Evolutionary conservation across 208 protist species (phyloP), one percentile per base, ranked within the genome.

Genomic region (Leishmania turanica): DNA sequence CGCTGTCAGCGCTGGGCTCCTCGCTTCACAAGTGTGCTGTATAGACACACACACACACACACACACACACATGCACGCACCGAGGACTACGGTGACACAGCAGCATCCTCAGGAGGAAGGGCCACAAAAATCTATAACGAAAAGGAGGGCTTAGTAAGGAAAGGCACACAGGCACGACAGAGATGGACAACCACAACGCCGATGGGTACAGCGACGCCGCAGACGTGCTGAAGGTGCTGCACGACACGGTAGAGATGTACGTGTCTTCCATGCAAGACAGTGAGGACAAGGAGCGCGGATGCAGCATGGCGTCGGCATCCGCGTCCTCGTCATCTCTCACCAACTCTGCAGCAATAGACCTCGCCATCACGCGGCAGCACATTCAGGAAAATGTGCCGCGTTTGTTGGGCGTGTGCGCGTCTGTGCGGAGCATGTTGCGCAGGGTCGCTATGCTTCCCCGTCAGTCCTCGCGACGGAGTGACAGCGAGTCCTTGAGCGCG

Each of bases 121-220:
- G 62, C 0, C 13, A 68, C 11, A 15, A 17, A 68, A 68, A 17
- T 4, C 17, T 2, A 21, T 4, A 37, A 37, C 13, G 31, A 13
- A 5, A 37, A 66, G 56, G 27, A 19, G 54, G 8, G 45, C 7
- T 9, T 66, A 31, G 2, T 27, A 76, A 81, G 64, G 78, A 62
- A 81, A 68, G 79, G 34, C 9, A 45, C 74, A 37, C 24, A 45
- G 13, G n/a, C 75, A 42, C 34, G 40, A 24, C 27, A 21, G 66
- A 42, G n/a, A 82, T 54, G 68, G n/a, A 15, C 42, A 54, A 37
- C 69, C 69, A 27, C 4, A 74, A 82, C 66, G 40, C 64, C 0
- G 78, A 80, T 34, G 21, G 87, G n/a, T 85, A 84, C 71, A 60
- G 75, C 62, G 77, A 87, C 31, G 83, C 87, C 2, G 66, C 73